phyloP scores from a whole-genome alignment of 306 rosid species.

The Quercus rubra region DNA sequence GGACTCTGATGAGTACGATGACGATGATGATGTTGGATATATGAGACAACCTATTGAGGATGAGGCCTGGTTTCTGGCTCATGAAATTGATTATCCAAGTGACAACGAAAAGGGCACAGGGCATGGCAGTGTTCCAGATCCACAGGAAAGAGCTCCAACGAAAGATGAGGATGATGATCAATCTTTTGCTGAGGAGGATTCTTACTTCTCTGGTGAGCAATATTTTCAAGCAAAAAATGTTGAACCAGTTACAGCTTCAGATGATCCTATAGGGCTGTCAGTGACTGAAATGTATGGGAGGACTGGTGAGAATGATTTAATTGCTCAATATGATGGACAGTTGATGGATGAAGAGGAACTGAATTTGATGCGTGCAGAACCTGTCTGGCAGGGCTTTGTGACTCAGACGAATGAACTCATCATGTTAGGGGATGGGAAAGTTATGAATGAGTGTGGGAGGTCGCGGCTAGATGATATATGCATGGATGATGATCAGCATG shows the following conservation, averaged over 20 bases:
- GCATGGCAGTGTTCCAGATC: conserved; percentile 84
- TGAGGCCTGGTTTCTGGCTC: conserved; percentile 99
- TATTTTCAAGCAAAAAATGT: conserved; percentile 68
- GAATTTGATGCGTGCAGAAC: conserved; percentile 81
- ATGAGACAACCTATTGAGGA: conserved; percentile 99
- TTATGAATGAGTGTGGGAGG: conserved; percentile 57
- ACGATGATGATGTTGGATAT: conserved; percentile 90
- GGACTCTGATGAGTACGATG: conserved; percentile 99
- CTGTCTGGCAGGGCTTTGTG: conserved; percentile 97
- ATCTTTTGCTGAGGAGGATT: conserved; percentile 96
- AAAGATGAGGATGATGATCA: conserved; percentile 96
- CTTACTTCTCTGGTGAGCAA: conserved; percentile 89
- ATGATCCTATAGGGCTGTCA: conserved; percentile 63
- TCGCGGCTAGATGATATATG: conserved; percentile 56
- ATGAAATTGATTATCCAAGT: conserved; percentile 97
- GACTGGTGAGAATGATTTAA: conserved; percentile 58
- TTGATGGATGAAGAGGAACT: conserved; percentile 87
- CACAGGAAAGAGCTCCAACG: conserved; percentile 65
- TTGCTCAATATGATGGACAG: conserved; percentile 86
- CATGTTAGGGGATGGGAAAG: conserved; percentile 72
- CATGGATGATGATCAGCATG: conserved; percentile 81
- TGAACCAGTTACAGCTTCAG: conserved; percentile 59
- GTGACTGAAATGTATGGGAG: conserved; percentile 75
- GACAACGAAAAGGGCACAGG: conserved; percentile 94
- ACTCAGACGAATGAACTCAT: conserved; percentile 71